Evolutionary conservation across 108 stramenopile genomes (phyloP), one percentile per base, ranked within the genome.

Genomic region (Chaetoceros muelleri): DNA sequence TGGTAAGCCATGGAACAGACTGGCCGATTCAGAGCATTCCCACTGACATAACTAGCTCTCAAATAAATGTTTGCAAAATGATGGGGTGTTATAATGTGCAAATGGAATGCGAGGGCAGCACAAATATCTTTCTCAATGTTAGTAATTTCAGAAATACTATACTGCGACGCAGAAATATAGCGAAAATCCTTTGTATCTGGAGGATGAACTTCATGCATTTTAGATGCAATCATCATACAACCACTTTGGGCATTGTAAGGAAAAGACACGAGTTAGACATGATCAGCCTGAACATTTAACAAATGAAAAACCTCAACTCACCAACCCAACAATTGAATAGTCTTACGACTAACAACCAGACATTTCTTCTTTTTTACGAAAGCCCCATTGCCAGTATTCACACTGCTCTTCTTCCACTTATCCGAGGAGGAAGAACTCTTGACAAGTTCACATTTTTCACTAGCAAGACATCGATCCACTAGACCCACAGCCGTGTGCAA

Each of bases 221-320:
- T 93, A 57, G 76, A 72, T 19, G 90, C 90, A 23, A 93, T 70
- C 71, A 80, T 75, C 21, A 77, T 75, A 58, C 90, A 93, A 18
- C 81, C 67, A n/a, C n/a, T n/a, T n/a, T n/a, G n/a, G n/a, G n/a
- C n/a, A n/a, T n/a, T n/a, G n/a, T n/a, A n/a, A n/a, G n/a, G n/a
- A n/a, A n/a, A n/a, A n/a, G n/a, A n/a, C n/a, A n/a, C n/a, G n/a
- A n/a, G n/a, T n/a, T n/a, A n/a, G n/a, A n/a, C n/a, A n/a, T n/a
- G n/a, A n/a, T n/a, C n/a, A n/a, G n/a, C n/a, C n/a, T n/a, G n/a
- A n/a, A n/a, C n/a, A n/a, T n/a, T n/a, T n/a, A n/a, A n/a, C n/a
- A n/a, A n/a, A n/a, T n/a, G n/a, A n/a, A 16, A 19, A 29, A 29
- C 16, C 27, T 21, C 24, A 20, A 73, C 76, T 61, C 47, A 78